These are phyloP conservation scores for Talaromyces proteolyticus DNA, from an alignment of 495 filamentous ascomycete species.

Conservation along the genomic window DNA sequence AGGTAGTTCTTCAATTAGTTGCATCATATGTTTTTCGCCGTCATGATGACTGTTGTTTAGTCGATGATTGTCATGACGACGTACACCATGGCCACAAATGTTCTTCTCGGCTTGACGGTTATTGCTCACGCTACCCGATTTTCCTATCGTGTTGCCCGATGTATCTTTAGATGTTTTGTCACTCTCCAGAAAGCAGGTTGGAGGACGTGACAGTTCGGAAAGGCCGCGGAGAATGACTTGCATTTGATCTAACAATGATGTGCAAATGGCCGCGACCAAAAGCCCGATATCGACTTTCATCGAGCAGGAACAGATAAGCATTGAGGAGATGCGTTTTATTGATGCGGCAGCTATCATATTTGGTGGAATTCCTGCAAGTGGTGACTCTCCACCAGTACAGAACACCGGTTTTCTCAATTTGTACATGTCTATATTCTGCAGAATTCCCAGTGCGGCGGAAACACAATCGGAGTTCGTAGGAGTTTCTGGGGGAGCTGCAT, in stretches of 20 bases:
- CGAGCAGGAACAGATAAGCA: constrained; percentile 13
- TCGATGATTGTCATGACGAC: neutral
- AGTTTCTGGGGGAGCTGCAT: neutral
- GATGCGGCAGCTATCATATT: neutral
- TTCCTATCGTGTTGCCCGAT: neutral
- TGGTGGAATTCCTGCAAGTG: too few relatives aligned
- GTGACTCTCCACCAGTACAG: neutral
- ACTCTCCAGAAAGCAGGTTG: neutral
- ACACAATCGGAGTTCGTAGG: neutral
- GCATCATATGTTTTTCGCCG: neutral
- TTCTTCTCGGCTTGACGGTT: neutral
- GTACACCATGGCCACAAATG: neutral
- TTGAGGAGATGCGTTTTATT: constrained; percentile 8
- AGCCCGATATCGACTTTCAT: constrained; percentile 9
- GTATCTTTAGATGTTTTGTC: neutral
- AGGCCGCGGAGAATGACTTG: neutral
- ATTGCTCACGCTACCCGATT: neutral
- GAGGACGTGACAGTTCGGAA: neutral
- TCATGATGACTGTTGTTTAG: neutral
- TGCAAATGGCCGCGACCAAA: constrained; percentile 10
- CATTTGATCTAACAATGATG: constrained; percentile 9
- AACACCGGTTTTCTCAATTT: neutral
- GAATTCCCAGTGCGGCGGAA: neutral
- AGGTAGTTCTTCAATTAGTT: neutral
- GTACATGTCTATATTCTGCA: neutral